Conservation (phyloP, 2,329 filamentous ascomycete species). For the Fusarium miscanthi region DNA sequence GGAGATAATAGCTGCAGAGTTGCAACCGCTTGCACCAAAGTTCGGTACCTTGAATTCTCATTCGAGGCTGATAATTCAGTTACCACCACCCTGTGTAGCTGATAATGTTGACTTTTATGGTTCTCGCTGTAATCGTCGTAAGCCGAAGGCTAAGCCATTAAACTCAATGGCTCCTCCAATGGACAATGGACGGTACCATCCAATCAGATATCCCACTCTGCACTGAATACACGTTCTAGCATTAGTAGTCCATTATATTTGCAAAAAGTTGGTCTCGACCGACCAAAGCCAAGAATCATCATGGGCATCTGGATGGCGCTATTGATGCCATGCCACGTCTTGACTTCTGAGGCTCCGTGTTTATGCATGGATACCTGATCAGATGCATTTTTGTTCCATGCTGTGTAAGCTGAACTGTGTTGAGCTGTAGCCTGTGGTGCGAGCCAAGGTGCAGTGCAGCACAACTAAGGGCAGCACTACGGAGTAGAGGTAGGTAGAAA, state of each 20-base stretch:
- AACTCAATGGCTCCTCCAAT: slow-evolving; percentile 18
- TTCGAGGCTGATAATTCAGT: slow-evolving; percentile 14
- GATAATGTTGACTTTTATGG: slow-evolving; percentile 1
- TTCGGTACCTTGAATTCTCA: slow-evolving; percentile 27
- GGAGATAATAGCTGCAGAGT: slow-evolving; percentile 13
- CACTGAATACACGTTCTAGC: not conserved
- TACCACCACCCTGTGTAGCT: slow-evolving; percentile 5
- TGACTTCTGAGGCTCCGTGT: slow-evolving; percentile 16
- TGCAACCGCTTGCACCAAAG: slow-evolving; percentile 18
- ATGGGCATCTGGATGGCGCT: slow-evolving; percentile 22
- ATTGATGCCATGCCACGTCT: slow-evolving; percentile 34
- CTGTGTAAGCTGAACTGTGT: slow-evolving; percentile 3
- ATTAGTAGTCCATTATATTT: slow-evolving; percentile 3
- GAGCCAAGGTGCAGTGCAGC: slow-evolving; percentile 3
- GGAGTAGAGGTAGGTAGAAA: not conserved
- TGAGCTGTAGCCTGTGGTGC: slow-evolving; percentile 4
- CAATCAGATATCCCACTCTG: slow-evolving; percentile 9
- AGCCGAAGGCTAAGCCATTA: slow-evolving; percentile 23
- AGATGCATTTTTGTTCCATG: slow-evolving; percentile 20
- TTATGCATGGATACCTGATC: slow-evolving; percentile 18
- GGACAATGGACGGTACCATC: not conserved
- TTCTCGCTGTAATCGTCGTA: slow-evolving; percentile 10
- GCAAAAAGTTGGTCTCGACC: slow-evolving; percentile 14
- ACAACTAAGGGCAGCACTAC: not conserved
- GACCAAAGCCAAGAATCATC: slow-evolving; percentile 9